Conservation (phyloP, 2,329 filamentous ascomycete species). For the Penicillium sp. region DNA sequence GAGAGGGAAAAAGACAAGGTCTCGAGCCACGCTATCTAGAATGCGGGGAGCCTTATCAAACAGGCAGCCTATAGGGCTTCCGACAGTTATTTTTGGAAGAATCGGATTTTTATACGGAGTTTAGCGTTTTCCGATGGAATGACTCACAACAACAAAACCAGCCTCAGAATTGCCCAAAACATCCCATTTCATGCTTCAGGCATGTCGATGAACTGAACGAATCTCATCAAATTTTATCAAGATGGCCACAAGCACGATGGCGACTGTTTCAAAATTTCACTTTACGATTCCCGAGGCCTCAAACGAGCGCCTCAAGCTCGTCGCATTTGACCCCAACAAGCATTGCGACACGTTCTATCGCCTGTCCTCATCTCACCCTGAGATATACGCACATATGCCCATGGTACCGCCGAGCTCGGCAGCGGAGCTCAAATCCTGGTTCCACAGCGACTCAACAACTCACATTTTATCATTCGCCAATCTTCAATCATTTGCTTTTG, state of each 20-base stretch:
- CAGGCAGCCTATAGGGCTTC: too few species aligned
- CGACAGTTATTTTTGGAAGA: too few species aligned
- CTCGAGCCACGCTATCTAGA: too few species aligned
- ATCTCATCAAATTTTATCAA: background rate
- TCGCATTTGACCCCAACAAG: constrained; percentile 18
- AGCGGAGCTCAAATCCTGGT: constrained; percentile 10
- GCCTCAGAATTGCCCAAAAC: too few species aligned
- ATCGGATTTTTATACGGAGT: too few species aligned
- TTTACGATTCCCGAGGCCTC: constrained; percentile 8
- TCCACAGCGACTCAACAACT: constrained; percentile 3
- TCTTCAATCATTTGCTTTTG: constrained; percentile 18
- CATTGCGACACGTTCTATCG: constrained; percentile 17
- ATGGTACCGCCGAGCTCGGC: constrained; percentile 6
- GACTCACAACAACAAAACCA: too few species aligned
- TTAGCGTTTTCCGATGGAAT: too few species aligned
- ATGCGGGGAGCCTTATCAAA: too few species aligned
- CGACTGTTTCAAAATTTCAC: background rate
- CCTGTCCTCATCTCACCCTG: constrained; percentile 10
- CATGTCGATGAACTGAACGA: too few species aligned
- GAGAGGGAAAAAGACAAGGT: too few species aligned
- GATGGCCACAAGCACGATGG: background rate
- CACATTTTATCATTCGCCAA: constrained; percentile 20
- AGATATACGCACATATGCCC: constrained; percentile 19
- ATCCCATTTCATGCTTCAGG: too few species aligned
- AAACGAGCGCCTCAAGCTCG: constrained; percentile 24